These are phyloP conservation scores for Chaetomium globosum DNA, from an alignment of 2,329 filamentous ascomycete genomes.

Conservation along the genomic window DNA sequence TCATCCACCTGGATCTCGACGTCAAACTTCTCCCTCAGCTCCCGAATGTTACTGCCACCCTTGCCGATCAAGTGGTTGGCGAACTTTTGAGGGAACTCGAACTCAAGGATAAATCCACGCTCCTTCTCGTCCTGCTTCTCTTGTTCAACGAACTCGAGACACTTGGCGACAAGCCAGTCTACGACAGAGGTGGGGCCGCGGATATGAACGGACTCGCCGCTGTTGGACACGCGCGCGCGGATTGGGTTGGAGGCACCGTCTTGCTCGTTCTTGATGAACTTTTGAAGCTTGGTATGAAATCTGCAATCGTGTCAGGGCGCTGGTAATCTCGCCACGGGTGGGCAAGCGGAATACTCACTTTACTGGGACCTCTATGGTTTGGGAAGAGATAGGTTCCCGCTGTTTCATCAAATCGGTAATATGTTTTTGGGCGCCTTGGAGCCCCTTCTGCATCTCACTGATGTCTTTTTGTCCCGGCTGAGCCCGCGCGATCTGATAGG, in stretches of 20 bases:
- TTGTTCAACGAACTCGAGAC: constrained; percentile 77
- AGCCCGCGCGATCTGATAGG: constrained; percentile 59
- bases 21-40: constrained; percentile 67
- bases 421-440: constrained; percentile 60
- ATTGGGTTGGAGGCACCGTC: constrained; percentile 60
- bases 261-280: constrained; percentile 67
- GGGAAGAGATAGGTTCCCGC: constrained; percentile 58
- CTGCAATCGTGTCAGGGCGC: constrained; percentile 43
- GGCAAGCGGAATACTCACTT: constrained; percentile 48
- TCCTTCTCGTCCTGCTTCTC: constrained; percentile 93
- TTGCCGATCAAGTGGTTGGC: constrained; percentile 81
- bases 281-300: constrained; percentile 64
- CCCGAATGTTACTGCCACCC: constrained; percentile 66
- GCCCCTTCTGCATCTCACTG: constrained; percentile 56
- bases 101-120: constrained; percentile 80
- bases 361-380: constrained; percentile 59
- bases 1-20: constrained; percentile 86
- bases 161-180: constrained; percentile 70
- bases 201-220: constrained; percentile 67
- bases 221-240: constrained; percentile 61
- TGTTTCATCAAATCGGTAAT: constrained; percentile 60
- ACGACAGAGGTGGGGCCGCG: constrained; percentile 76
- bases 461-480: constrained; percentile 56
- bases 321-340: not conserved
- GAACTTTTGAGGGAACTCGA: constrained; percentile 93